These are phyloP conservation scores for Geosmithia morbida DNA, from an alignment of 2,329 filamentous ascomycete genomes.

Conservation along the genomic window DNA sequence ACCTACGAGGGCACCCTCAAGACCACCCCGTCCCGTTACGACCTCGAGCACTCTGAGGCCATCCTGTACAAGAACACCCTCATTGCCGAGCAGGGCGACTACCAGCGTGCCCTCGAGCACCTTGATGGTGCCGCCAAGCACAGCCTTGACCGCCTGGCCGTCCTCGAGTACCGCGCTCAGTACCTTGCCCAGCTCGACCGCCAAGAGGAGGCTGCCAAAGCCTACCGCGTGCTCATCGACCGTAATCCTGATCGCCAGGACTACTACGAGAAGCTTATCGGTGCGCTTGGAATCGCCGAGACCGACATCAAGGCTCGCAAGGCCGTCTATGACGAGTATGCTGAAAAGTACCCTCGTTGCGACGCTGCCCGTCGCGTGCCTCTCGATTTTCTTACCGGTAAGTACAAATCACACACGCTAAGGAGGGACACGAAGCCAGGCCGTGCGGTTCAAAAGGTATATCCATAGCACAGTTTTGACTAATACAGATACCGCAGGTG, in stretches of 20 bases:
- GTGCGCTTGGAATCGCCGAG: constrained; percentile 45
- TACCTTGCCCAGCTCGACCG: constrained; percentile 67
- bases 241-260: constrained; percentile 76
- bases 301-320: constrained; percentile 51
- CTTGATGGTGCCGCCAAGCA: constrained; percentile 63
- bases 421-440: neutral
- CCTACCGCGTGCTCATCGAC: constrained; percentile 68
- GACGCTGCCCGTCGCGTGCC: constrained; percentile 80
- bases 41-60: constrained; percentile 89
- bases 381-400: constrained; percentile 72
- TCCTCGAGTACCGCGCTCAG: constrained; percentile 73
- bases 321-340: constrained; percentile 63
- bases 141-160: constrained; percentile 69
- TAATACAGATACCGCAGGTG: constrained; percentile 30
- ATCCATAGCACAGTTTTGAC: neutral
- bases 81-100: constrained; percentile 80
- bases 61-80: constrained; percentile 89
- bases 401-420: constrained; percentile 5
- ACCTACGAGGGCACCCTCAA: constrained; percentile 93
- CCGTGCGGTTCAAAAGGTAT: neutral
- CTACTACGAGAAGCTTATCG: constrained; percentile 71
- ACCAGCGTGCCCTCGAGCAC: constrained; percentile 72
- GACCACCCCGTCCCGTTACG: constrained; percentile 56
- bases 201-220: constrained; percentile 64
- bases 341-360: constrained; percentile 63